phyloP scores from a whole-genome alignment of 345 rosid genomes.

The Conringia planisiliqua region DNA sequence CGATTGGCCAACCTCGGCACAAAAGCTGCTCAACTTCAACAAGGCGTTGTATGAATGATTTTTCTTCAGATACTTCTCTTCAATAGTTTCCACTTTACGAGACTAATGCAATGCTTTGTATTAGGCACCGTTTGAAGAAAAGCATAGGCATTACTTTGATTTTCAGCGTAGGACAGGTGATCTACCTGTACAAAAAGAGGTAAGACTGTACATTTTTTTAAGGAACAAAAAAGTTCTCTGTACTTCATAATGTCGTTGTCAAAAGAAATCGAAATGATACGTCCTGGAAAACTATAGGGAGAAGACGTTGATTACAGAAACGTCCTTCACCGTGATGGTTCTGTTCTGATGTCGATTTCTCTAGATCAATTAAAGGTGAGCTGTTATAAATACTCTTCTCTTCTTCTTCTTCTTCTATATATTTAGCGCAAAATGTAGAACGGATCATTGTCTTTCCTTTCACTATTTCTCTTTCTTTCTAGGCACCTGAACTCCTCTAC shows the following conservation, averaged over 20 bases:
- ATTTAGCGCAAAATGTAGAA: not conserved
- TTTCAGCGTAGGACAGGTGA: constrained; percentile 84
- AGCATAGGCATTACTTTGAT: constrained; percentile 87
- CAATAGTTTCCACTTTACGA: not conserved
- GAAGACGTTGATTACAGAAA: constrained; percentile 97
- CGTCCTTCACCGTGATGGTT: constrained; percentile 95
- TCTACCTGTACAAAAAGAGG: constrained; percentile 93
- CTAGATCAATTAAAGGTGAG: constrained; percentile 77
- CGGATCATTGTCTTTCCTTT: not conserved
- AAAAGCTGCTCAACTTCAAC: constrained; percentile 73
- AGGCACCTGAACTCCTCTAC: constrained; percentile 89
- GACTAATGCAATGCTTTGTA: constrained; percentile 10
- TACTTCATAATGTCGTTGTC: not conserved
- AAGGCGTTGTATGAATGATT: constrained; percentile 87
- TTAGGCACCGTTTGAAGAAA: constrained; percentile 96
- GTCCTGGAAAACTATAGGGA: constrained; percentile 47
- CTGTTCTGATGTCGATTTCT: constrained; percentile 84
- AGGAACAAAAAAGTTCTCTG: no score
- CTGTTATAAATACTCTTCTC: not conserved
- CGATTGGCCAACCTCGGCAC: constrained; percentile 87
- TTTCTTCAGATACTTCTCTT: constrained; percentile 1
- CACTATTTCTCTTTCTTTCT: constrained; percentile 2
- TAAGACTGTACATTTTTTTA: constrained; percentile 31
- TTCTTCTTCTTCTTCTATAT: not conserved
- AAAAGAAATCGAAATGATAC: not conserved